Base-by-base conservation (phyloP, 2,329 filamentous ascomycete genomes). In the Thelonectria olida region DNA sequence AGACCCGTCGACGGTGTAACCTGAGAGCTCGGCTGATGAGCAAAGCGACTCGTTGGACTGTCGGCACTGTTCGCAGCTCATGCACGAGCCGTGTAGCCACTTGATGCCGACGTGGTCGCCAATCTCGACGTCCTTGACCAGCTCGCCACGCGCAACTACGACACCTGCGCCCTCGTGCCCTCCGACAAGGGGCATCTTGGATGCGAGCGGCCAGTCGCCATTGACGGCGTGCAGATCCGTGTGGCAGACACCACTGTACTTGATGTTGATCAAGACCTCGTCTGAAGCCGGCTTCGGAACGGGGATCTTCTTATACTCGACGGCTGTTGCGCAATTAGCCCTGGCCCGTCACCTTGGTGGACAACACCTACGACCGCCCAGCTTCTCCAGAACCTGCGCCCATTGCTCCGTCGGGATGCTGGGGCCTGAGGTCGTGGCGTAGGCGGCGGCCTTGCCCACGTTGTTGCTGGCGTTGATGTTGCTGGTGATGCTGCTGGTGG, bases 201-300 rank as follows among this genome's bases (percentile, higher is more conserved):
- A 85, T 3, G 82, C 76, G 42, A 96, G 79, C 27, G 93, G 92
- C 93, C 93, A 96, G 80, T 96, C 92, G 49, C 92, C 92, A 63
- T 92, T 91, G 77, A 94, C 84, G 65, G 92, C 92, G 73, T 85
- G 82, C 25, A 84, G 83, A 76, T 96, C 92, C 13, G 92, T 95
- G 81, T 95, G 92, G 82, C 92, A 96, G 66, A 96, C 92, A 72
- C 92, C 92, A n/a, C 89, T 90, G 82, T 88, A 96, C 78, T 92
- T 92, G 83, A 96, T 86, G 79, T 95, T 94, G 79, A 97, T 83
- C 57, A 97, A 88, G 66, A 96, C 91, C 80, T 97, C 92, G 79
- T 96, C 92, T 36, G 92, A 90, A 20, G 88, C 92, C 17, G 93
- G 93, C 75, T 88, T 86, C 61, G 84, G 84, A 51, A 96, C 92